These are phyloP conservation scores for Monilinia aucupariae DNA, from an alignment of 2,329 filamentous ascomycete species.

Conservation along the genomic window DNA sequence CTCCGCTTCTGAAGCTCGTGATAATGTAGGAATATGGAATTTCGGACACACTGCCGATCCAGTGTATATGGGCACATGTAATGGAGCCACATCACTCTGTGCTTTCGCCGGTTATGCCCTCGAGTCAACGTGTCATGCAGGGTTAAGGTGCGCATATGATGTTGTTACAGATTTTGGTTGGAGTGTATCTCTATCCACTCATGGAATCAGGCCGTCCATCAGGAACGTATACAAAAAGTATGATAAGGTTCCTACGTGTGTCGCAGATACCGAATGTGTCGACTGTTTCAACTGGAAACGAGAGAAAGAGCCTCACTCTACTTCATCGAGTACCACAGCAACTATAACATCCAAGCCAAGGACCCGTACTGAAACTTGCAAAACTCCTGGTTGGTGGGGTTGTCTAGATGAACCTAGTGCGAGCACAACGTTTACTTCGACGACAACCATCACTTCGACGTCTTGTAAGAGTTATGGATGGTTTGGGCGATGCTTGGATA, in stretches of 20 bases:
- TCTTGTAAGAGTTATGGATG: constrained; percentile 21
- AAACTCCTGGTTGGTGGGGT: constrained; percentile 76
- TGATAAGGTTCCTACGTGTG: constrained; percentile 69
- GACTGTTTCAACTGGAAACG: constrained; percentile 92
- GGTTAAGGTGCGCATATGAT: constrained; percentile 80
- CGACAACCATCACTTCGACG: constrained; percentile 14
- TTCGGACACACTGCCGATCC: constrained; percentile 94
- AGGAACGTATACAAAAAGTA: constrained; percentile 78
- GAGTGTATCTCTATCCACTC: constrained; percentile 82
- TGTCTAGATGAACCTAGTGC: constrained; percentile 39
- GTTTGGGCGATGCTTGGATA: constrained; percentile 15
- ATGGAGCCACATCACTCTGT: constrained; percentile 78
- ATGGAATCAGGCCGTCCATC: constrained; percentile 82
- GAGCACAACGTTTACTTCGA: constrained; percentile 33
- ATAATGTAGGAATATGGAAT: constrained; percentile 72
- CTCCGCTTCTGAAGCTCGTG: constrained; percentile 53
- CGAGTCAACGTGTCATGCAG: constrained; percentile 82
- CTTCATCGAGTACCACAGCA: constrained; percentile 59
- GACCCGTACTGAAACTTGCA: constrained; percentile 73
- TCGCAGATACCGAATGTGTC: constrained; percentile 67
- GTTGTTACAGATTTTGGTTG: constrained; percentile 85
- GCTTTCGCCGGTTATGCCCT: constrained; percentile 83
- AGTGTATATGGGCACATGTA: constrained; percentile 86
- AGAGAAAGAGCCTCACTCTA: constrained; percentile 77
- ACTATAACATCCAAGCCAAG: constrained; percentile 50